Percentiles rank a stretch among this genome's conserved stretches.
Conservation (phyloP, 768 basidiomycete genomes). For the Trametes meyenii region DNA sequence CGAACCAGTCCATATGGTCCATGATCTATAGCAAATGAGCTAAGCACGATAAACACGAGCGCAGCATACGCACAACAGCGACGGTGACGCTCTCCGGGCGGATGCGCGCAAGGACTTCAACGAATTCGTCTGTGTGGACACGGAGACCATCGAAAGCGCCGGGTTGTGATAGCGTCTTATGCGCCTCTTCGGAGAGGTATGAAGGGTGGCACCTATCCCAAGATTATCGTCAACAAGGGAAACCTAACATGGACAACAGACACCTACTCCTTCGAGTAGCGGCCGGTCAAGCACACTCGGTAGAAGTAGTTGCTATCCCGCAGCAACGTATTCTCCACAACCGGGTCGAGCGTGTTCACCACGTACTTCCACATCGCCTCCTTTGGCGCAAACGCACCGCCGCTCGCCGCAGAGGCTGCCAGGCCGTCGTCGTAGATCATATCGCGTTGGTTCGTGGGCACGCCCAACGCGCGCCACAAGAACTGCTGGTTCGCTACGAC, state of each 20-base stretch:
- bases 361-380: slow-evolving; percentile 34
- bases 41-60: not conserved
- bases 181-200: slow-evolving; percentile 21
- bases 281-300: slow-evolving; percentile 20
- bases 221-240: no score
- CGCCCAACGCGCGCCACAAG: slow-evolving; percentile 81
- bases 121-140: slow-evolving; percentile 24
- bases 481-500: slow-evolving; percentile 63
- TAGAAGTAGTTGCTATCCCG: slow-evolving; percentile 24
- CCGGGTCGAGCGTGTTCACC: slow-evolving; percentile 34
- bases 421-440: slow-evolving; percentile 32
- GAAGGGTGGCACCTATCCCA: slow-evolving; percentile 12
- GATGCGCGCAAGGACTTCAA: slow-evolving; percentile 22
- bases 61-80: slow-evolving; percentile 13
- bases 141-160: slow-evolving; percentile 22
- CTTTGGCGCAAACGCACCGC: slow-evolving; percentile 39
- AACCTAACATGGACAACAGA: not conserved
- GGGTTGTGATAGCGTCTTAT: slow-evolving; percentile 14
- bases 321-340: slow-evolving; percentile 29
- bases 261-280: slow-evolving; percentile 20
- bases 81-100: slow-evolving; percentile 21
- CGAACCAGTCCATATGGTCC: slow-evolving; percentile 28
- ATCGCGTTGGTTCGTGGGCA: slow-evolving; percentile 61
- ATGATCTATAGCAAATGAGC: slow-evolving; percentile 12
- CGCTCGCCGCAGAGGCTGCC: slow-evolving; percentile 39